phyloP scores from a whole-genome alignment of 108 stramenopile genomes.

The Stephanodiscus triporus region DNA sequence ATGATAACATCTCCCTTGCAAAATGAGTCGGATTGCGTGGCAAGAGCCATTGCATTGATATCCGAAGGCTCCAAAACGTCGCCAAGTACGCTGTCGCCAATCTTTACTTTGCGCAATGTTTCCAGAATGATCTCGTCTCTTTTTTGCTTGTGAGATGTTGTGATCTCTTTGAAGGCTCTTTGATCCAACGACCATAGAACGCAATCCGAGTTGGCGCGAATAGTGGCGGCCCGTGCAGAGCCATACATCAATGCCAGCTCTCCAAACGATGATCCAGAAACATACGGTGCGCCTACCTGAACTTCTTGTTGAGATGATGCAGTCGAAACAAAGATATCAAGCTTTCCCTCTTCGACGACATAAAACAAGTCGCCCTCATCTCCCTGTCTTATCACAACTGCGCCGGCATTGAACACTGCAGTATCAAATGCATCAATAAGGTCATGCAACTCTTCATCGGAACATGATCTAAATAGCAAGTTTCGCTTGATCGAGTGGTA shows the following conservation, averaged over 20 bases:
- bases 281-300: slow-evolving; percentile 55
- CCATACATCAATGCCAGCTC: slow-evolving; percentile 86
- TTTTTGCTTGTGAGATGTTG: slow-evolving; percentile 69
- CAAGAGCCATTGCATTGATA: slow-evolving; percentile 73
- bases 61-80: slow-evolving; percentile 65
- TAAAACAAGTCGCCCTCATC: slow-evolving; percentile 87
- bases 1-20: slow-evolving; percentile 83
- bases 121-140: slow-evolving; percentile 69
- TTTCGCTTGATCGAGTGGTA: slow-evolving; percentile 67
- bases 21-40: slow-evolving; percentile 61
- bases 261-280: slow-evolving; percentile 71
- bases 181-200: slow-evolving; percentile 90
- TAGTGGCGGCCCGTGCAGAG: slow-evolving; percentile 91
- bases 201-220: slow-evolving; percentile 71
- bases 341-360: slow-evolving; percentile 69
- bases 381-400: slow-evolving; percentile 76
- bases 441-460: slow-evolving; percentile 65
- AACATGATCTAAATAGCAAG: slow-evolving; percentile 69
- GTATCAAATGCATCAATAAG: slow-evolving; percentile 80
- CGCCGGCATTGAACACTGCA: slow-evolving; percentile 38
- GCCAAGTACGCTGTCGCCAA: slow-evolving; percentile 63
- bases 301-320: slow-evolving; percentile 43
- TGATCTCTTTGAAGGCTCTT: slow-evolving; percentile 77
- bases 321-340: slow-evolving; percentile 45
- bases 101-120: slow-evolving; percentile 71